A percentile compares a stretch with the other conserved stretches of the same genome.
Conservation (phyloP, 495 filamentous ascomycete species). For the Talaromyces nanjingensis region DNA sequence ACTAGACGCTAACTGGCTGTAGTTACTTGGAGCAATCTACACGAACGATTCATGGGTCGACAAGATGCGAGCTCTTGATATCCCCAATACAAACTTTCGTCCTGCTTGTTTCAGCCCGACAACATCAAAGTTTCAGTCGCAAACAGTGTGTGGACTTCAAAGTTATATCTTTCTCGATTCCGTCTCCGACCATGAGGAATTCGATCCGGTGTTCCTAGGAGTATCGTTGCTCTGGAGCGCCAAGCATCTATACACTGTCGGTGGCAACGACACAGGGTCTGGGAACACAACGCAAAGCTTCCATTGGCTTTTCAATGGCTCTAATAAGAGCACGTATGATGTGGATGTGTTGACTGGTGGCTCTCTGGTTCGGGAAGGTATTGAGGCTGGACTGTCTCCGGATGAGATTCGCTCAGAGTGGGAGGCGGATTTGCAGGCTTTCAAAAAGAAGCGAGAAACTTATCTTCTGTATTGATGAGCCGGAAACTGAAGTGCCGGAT, state of each 20-base stretch:
- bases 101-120: conserved; percentile 9
- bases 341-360: conserved; percentile 9
- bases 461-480: conserved; percentile 3
- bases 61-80: conserved; percentile 4
- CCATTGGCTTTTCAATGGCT: conserved; percentile 9
- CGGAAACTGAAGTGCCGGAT: too few species aligned
- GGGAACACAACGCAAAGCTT: conserved; percentile 11
- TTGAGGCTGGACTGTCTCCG: conserved; percentile 7
- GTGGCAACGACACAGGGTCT: neutral
- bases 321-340: neutral
- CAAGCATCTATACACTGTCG: conserved; percentile 4
- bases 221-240: conserved; percentile 9
- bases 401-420: conserved; percentile 9
- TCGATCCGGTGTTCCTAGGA: conserved; percentile 7
- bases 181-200: neutral
- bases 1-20: neutral
- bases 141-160: conserved; percentile 7
- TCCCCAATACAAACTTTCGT: conserved; percentile 4
- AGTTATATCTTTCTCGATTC: conserved; percentile 4
- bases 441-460: neutral
- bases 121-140: conserved; percentile 6
- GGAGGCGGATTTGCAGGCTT: neutral
- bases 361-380: conserved; percentile 1
- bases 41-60: conserved; percentile 7
- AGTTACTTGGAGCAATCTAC: conserved; percentile 4